Evolutionary conservation across 768 basidiomycete species (phyloP).

Genomic region (Dacryopinax primogenitus): DNA sequence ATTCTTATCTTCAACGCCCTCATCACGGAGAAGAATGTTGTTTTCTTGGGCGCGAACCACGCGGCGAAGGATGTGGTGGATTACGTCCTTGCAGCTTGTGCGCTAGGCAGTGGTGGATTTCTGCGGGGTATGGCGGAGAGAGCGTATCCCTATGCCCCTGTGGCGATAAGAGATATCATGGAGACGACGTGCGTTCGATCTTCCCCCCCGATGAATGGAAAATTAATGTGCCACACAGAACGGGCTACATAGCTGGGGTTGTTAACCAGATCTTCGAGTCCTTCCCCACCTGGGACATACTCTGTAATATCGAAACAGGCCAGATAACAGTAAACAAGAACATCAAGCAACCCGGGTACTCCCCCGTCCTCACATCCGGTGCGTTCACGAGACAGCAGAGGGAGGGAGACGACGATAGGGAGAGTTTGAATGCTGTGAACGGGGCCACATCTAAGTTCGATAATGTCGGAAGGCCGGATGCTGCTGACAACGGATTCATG

Average conservation of each 20-base stretch:
- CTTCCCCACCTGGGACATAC: constrained; percentile 77
- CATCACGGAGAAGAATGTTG: constrained; percentile 87
- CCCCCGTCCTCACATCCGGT: constrained; percentile 20
- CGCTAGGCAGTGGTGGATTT: constrained; percentile 77
- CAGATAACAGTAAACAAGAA: constrained; percentile 81
- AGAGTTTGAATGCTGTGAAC: not conserved
- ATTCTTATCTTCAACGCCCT: constrained; percentile 94
- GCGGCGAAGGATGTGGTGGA: constrained; percentile 83
- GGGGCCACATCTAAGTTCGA: constrained; percentile 20
- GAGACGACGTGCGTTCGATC: constrained; percentile 46
- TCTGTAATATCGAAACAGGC: constrained; percentile 81
- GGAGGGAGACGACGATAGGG: not conserved
- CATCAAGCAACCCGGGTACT: constrained; percentile 35
- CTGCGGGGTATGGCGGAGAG: constrained; percentile 79
- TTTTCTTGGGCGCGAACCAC: constrained; percentile 81
- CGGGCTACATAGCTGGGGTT: constrained; percentile 92
- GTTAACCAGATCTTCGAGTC: constrained; percentile 94
- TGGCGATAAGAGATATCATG: constrained; percentile 39
- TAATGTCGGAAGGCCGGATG: constrained; percentile 36
- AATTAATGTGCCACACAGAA: constrained; percentile 33
- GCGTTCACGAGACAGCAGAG: not conserved
- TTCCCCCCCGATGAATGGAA: not conserved
- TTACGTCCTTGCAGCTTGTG: constrained; percentile 88
- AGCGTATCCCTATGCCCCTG: constrained; percentile 89
- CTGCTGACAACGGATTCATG: constrained; percentile 73